These are phyloP conservation scores for Colletotrichum lini DNA, from an alignment of 2,329 filamentous ascomycete species.

Conservation along the genomic window DNA sequence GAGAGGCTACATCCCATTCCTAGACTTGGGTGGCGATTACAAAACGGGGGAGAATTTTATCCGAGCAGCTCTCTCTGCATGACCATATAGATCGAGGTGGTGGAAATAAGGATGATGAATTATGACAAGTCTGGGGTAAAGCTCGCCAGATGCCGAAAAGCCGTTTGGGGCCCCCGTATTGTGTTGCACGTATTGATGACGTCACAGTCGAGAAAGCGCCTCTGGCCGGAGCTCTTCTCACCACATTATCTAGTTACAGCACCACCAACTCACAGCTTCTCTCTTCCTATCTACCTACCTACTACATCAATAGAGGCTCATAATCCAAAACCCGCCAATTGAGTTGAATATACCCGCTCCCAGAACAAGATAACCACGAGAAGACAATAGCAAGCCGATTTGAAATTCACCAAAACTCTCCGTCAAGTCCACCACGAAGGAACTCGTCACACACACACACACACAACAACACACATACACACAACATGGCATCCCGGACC, in stretches of 20 bases:
- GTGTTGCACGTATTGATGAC: conserved; percentile 34
- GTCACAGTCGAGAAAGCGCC: conserved; percentile 13
- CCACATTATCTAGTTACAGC: not conserved
- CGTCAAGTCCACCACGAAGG: too few species aligned
- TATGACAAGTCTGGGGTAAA: conserved; percentile 15
- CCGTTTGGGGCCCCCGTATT: not conserved
- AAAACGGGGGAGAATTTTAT: too few species aligned
- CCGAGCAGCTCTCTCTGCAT: not conserved
- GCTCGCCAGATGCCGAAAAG: conserved; percentile 12
- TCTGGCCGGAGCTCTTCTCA: conserved; percentile 10
- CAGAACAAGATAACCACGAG: too few species aligned
- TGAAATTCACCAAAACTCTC: too few species aligned
- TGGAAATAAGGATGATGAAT: conserved; percentile 25
- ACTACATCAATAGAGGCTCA: too few species aligned
- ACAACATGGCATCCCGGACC: conserved; percentile 34
- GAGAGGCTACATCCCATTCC: too few species aligned
- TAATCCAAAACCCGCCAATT: not conserved
- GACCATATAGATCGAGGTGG: not conserved
- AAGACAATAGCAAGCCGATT: too few species aligned
- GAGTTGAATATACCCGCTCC: not conserved
- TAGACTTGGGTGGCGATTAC: too few species aligned
- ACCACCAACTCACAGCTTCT: not conserved
- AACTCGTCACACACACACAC: not conserved
- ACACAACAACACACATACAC: not conserved
- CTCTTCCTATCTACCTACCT: not conserved